Evolutionary conservation across 2,329 filamentous ascomycete species (phyloP).

Genomic region (Triangularia setosa): DNA sequence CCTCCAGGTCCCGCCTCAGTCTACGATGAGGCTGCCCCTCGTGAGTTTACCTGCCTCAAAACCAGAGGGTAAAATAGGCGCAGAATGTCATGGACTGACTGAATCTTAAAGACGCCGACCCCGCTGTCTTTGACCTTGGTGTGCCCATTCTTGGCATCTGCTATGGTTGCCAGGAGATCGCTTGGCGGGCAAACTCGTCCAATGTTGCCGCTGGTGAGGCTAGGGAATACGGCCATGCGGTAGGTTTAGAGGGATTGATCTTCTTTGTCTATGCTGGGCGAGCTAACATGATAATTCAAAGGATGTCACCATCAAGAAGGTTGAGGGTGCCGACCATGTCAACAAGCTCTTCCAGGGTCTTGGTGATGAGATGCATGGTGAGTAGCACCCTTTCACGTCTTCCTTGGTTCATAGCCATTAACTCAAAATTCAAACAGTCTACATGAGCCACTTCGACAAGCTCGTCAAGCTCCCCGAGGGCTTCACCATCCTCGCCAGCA

Average conservation of each 20-base stretch:
- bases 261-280: constrained; percentile 60
- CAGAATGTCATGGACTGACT: constrained; percentile 11
- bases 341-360: constrained; percentile 77
- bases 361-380: constrained; percentile 59
- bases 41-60: neutral
- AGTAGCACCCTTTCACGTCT: neutral
- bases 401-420: neutral
- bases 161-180: constrained; percentile 64
- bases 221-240: constrained; percentile 45
- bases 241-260: neutral
- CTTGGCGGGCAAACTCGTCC: constrained; percentile 58
- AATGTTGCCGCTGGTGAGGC: constrained; percentile 27
- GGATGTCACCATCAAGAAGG: constrained; percentile 31
- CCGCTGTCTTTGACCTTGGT: constrained; percentile 69
- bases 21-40: constrained; percentile 60
- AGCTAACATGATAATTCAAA: constrained; percentile 60
- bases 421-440: constrained; percentile 40
- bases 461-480: constrained; percentile 67
- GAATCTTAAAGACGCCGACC: constrained; percentile 60
- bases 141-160: constrained; percentile 35
- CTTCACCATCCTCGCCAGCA: constrained; percentile 71
- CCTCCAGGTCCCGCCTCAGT: constrained; percentile 61
- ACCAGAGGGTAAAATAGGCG: neutral
- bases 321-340: constrained; percentile 45
- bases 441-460: constrained; percentile 91